Conservation (phyloP, 2,329 filamentous ascomycete genomes). For the Colletotrichum incanum region DNA sequence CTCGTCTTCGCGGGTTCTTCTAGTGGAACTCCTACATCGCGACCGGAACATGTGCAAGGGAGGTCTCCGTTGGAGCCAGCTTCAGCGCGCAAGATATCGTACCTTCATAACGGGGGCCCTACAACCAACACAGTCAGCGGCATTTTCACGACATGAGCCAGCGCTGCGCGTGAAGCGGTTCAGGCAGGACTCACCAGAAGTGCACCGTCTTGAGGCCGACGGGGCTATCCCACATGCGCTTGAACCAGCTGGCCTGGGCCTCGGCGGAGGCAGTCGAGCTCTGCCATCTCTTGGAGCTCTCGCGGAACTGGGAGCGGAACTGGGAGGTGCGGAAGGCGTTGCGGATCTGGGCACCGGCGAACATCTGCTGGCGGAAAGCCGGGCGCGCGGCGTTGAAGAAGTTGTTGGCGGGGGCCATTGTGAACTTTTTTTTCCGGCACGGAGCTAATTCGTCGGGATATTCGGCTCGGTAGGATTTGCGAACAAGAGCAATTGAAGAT, state of each 20-base stretch:
- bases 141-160: neutral
- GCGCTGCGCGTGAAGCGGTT: neutral
- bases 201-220: slow-evolving; percentile 94
- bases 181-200: slow-evolving; percentile 82
- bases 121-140: slow-evolving; percentile 27
- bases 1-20: neutral
- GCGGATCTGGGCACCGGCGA: slow-evolving; percentile 68
- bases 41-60: slow-evolving; percentile 37
- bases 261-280: slow-evolving; percentile 72
- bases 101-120: slow-evolving; percentile 95
- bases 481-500: slow-evolving; percentile 4
- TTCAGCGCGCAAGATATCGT: slow-evolving; percentile 61
- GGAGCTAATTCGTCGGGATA: neutral
- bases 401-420: slow-evolving; percentile 63
- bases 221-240: slow-evolving; percentile 87
- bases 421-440: slow-evolving; percentile 37
- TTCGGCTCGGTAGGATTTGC: neutral
- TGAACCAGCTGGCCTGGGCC: slow-evolving; percentile 72
- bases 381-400: slow-evolving; percentile 71
- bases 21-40: slow-evolving; percentile 34
- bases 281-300: slow-evolving; percentile 74
- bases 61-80: neutral
- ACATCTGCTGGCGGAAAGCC: slow-evolving; percentile 68
- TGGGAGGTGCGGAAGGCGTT: slow-evolving; percentile 65
- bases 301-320: slow-evolving; percentile 61